Evolutionary conservation across 192 early-diverging fungal species (phyloP).

Genomic region (Thamnidium elegans): DNA sequence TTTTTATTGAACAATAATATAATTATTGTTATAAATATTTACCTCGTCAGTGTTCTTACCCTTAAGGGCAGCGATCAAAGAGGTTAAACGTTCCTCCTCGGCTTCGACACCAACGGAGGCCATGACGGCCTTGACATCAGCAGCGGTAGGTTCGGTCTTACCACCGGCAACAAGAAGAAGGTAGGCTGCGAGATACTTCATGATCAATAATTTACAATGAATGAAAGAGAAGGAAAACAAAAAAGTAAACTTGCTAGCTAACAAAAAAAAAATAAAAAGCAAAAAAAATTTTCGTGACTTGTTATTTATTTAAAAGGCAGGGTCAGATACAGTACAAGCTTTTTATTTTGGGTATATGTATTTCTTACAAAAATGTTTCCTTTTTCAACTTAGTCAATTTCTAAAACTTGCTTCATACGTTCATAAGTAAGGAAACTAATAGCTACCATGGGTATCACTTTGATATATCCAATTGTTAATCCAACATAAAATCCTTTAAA

Average conservation of each 20-base stretch:
- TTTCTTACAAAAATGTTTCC: neutral
- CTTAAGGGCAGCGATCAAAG: constrained; percentile 78
- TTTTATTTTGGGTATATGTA: neutral
- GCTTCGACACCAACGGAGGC: constrained; percentile 88
- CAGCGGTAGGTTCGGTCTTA: constrained; percentile 74
- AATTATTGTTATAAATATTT: constrained; percentile 17
- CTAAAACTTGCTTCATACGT: constrained; percentile 61
- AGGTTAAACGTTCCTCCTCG: constrained; percentile 75
- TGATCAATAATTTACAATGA: constrained; percentile 35
- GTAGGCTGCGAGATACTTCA: constrained; percentile 99
- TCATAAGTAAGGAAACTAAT: constrained; percentile 88
- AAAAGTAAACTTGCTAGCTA: neutral
- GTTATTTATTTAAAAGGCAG: neutral
- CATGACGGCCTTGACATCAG: constrained; percentile 81
- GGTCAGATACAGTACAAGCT: neutral
- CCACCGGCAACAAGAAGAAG: constrained; percentile 89
- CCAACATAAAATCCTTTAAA: constrained; percentile 92
- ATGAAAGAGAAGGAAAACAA: neutral
- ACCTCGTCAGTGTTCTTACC: constrained; percentile 90
- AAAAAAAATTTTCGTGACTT: neutral
- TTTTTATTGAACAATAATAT: neutral
- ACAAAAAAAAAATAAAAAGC: neutral
- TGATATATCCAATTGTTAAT: constrained; percentile 95
- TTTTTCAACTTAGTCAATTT: constrained; percentile 39
- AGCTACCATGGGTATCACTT: constrained; percentile 91